Evolutionary conservation across 805 yeast genomes (phyloP), one percentile per base, ranked within the genome.

Genomic region (Grigorovia transvaalensis): DNA sequence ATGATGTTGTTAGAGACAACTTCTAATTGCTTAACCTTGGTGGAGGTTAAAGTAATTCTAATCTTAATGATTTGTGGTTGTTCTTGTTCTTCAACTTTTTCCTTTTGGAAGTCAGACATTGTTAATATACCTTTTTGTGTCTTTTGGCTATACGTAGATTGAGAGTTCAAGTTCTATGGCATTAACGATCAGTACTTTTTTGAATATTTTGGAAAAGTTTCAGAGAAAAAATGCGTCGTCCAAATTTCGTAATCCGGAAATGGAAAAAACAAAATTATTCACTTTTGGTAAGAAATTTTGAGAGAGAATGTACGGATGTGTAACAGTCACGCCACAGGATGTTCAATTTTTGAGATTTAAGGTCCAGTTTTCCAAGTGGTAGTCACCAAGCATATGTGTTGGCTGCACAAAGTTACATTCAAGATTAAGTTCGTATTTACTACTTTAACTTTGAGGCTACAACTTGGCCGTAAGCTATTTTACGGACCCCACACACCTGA

Each of bases 11-110:
- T 80, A 69, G 95, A 88, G 69, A 93, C 97, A 76, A 85, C 86
- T 82, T 93, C 99, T 74, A 93, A 83, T 78, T 87, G 93, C 85
- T 89, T 88, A 72, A 93, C 96, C 82, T 91, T 89, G 82, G 96
- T 88, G 67, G 99, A 93, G 74, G 95, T 89, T 81, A 93, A 82
- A 74, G 97, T 89, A 79, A 93, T 90, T 85, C 98, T 90, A 81
- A 93, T 90, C 86, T 90, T 91, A 84, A 85, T 88, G 81, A 87
- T 78, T 73, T 81, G 82, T 73, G 81, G 82, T 74, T 81, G 85
- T 71, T 79, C 83, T 75, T 80, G 88, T 75, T 83, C 88, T 69
- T 75, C 80, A 75, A 81, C 88, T 75, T 88, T 88, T 75, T 86
- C 93, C 81, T 85, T 84, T 75, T 83, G 80, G 71, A 80, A 75